Percentiles rank a stretch among this genome's conserved stretches.
phyloP scores from a whole-genome alignment of 2,329 filamentous ascomycete genomes.

The Trichoderma pleuroti region DNA sequence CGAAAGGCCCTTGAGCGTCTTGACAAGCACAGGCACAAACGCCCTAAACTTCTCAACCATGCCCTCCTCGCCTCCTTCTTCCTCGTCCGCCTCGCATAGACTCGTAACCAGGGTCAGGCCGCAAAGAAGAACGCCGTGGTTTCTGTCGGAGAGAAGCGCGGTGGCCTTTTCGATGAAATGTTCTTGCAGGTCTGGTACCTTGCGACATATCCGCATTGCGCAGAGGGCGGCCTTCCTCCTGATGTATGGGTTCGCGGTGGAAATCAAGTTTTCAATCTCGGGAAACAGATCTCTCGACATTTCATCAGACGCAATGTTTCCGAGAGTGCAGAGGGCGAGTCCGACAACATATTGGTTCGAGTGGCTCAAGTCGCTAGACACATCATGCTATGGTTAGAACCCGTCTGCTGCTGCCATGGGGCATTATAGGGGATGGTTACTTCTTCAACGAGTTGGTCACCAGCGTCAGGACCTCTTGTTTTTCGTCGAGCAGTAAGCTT shows the following conservation, averaged over 20 bases:
- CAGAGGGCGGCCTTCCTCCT: constrained; percentile 95
- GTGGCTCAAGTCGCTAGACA: constrained; percentile 82
- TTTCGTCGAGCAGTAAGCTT: constrained; percentile 94
- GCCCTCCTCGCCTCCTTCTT: constrained; percentile 83
- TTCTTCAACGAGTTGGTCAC: constrained; percentile 98
- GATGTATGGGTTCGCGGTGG: constrained; percentile 97
- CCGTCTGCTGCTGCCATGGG: neutral
- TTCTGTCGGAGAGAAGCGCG: constrained; percentile 81
- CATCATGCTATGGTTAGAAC: neutral
- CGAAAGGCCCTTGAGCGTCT: constrained; percentile 85
- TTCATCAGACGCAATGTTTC: constrained; percentile 95
- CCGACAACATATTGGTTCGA: constrained; percentile 98
- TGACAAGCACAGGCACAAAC: constrained; percentile 79
- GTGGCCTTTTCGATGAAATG: constrained; percentile 96
- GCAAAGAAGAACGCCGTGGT: constrained; percentile 91
- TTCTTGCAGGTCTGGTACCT: constrained; percentile 94
- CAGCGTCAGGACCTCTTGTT: constrained; percentile 93
- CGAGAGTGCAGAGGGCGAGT: constrained; percentile 89
- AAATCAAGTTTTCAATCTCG: constrained; percentile 88
- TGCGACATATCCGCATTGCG: constrained; percentile 97
- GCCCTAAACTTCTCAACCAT: constrained; percentile 89
- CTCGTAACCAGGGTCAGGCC: constrained; percentile 87
- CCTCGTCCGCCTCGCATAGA: constrained; percentile 92
- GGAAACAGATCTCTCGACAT: constrained; percentile 97
- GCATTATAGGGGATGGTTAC: constrained; percentile 46